Conservation (phyloP, 768 basidiomycete species). For the Gloeopeniophorella convolvens region DNA sequence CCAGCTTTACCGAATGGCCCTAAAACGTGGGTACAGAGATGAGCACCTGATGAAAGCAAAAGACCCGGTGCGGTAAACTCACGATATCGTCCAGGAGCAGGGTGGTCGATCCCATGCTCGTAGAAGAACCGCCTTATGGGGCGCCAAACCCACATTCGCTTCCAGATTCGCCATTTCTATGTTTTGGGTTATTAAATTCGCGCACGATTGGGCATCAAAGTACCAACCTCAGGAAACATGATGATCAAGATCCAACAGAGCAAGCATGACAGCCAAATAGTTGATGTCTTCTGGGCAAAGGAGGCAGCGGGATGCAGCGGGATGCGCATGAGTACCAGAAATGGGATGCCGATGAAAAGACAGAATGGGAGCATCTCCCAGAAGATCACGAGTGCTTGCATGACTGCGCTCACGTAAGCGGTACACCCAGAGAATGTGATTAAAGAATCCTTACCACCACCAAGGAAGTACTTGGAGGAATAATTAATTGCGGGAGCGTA, state of each 20-base stretch:
- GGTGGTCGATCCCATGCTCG: neutral
- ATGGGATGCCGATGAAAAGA: neutral
- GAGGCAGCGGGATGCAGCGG: neutral
- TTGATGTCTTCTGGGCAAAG: neutral
- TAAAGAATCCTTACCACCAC: too few relatives aligned
- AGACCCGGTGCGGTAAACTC: neutral
- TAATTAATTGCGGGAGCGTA: too few relatives aligned
- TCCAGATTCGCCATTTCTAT: neutral
- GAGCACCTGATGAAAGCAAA: neutral
- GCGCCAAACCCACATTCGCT: neutral
- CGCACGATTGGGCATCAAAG: neutral
- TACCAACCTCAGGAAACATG: neutral
- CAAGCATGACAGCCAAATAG: neutral
- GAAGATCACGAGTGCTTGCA: neutral
- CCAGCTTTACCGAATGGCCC: neutral
- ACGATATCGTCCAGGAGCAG: constrained; percentile 1
- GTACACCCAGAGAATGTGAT: too few relatives aligned
- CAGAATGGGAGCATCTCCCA: neutral
- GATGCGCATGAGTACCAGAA: neutral
- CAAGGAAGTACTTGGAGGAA: too few relatives aligned
- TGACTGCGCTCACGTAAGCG: too few relatives aligned
- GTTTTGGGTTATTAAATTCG: neutral
- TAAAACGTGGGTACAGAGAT: neutral
- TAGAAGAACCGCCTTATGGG: neutral
- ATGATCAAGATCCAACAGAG: neutral